A percentile compares a stretch with the other conserved stretches of the same genome.
Evolutionary conservation across 768 basidiomycete genomes (phyloP).

Genomic region (Termitomyces sp.): DNA sequence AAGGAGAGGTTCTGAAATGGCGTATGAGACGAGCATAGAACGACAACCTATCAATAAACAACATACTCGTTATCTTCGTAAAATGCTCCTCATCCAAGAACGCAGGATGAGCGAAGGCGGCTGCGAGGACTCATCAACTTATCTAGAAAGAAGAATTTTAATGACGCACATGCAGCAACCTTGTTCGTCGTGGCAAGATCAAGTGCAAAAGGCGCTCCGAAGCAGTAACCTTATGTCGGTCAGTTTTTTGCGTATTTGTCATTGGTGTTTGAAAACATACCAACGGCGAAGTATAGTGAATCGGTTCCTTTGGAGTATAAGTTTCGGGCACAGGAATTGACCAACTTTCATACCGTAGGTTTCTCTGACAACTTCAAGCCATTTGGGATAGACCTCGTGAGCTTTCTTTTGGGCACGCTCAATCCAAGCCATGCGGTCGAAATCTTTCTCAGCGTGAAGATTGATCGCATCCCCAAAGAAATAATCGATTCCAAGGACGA

Average conservation of each 20-base stretch:
- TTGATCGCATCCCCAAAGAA: slow-evolving; percentile 54
- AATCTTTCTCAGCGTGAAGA: slow-evolving; percentile 29
- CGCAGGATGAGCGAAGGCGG: slow-evolving; percentile 53
- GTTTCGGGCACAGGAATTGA: neutral
- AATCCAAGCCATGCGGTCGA: slow-evolving; percentile 38
- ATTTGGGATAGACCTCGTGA: slow-evolving; percentile 34
- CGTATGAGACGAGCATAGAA: neutral
- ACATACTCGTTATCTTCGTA: slow-evolving; percentile 39
- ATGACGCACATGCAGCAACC: slow-evolving; percentile 36
- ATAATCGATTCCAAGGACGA: slow-evolving; percentile 56
- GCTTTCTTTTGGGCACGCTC: slow-evolving; percentile 28
- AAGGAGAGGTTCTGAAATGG: slow-evolving; percentile 41
- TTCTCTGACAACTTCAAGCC: slow-evolving; percentile 46
- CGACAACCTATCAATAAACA: neutral
- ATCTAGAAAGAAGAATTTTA: neutral
- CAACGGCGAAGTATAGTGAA: slow-evolving; percentile 39
- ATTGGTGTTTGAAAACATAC: slow-evolving; percentile 20
- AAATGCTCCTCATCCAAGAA: slow-evolving; percentile 43
- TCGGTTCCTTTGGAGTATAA: slow-evolving; percentile 14
- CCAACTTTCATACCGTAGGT: slow-evolving; percentile 32
- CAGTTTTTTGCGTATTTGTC: neutral
- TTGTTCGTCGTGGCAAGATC: slow-evolving; percentile 39
- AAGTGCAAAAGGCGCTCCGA: slow-evolving; percentile 48
- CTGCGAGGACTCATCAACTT: slow-evolving; percentile 19
- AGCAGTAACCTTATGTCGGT: slow-evolving; percentile 44